phyloP scores from a whole-genome alignment of 352 stramenopile genomes.

The Halophytophthora batemanensis region DNA sequence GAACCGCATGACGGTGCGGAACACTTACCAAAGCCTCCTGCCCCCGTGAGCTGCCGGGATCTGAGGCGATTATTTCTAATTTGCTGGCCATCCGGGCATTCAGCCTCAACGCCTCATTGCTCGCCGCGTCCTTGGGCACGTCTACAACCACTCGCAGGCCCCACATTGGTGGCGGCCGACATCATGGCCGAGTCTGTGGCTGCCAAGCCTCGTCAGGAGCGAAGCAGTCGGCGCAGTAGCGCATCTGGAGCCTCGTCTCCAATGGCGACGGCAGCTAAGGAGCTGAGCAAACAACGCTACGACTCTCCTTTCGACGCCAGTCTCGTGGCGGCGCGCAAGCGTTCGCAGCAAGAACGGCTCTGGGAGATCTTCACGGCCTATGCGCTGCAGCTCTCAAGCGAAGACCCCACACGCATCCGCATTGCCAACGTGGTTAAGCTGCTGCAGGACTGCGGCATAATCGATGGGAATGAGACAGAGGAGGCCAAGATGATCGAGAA shows the following conservation, averaged over 20 bases:
- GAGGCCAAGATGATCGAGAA: conserved; percentile 68
- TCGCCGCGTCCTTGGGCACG: too few species aligned
- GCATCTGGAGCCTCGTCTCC: conserved; percentile 11
- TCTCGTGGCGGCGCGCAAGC: conserved; percentile 45
- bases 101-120: too few species aligned
- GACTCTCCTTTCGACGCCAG: conserved; percentile 66
- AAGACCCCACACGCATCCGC: conserved; percentile 74
- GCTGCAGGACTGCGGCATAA: conserved; percentile 74
- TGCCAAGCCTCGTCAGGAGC: conserved; percentile 4
- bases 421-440: conserved; percentile 66
- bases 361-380: conserved; percentile 82
- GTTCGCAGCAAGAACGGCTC: conserved; percentile 63
- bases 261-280: conserved; percentile 16
- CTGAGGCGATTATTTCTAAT: too few species aligned
- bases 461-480: conserved; percentile 46
- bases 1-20: too few species aligned
- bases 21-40: too few species aligned
- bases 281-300: conserved; percentile 41
- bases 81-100: too few species aligned
- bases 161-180: too few species aligned
- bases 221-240: conserved; percentile 10
- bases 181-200: neutral
- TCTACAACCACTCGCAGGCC: too few species aligned
- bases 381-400: conserved; percentile 67
- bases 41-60: too few species aligned